These are phyloP conservation scores for Scedosporium aurantiacum DNA, from an alignment of 2,329 filamentous ascomycete species.

Conservation along the genomic window DNA sequence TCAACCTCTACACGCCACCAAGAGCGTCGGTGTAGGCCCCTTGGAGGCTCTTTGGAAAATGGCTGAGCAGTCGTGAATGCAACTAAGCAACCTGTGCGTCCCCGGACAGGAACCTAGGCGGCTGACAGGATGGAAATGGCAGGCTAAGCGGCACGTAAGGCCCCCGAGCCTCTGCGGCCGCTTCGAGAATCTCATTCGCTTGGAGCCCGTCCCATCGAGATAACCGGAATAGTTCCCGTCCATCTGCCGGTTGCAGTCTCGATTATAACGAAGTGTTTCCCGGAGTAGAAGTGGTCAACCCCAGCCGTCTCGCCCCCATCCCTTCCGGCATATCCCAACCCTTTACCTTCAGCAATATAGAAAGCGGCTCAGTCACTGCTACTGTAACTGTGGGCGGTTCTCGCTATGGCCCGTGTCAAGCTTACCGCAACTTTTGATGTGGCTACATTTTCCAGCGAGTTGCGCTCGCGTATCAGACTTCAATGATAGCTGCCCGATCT, in stretches of 20 bases:
- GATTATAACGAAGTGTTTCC: neutral
- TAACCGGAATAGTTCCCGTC: neutral
- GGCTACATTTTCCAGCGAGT: too few relatives aligned
- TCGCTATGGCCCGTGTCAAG: too few relatives aligned
- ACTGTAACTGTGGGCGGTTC: too few relatives aligned
- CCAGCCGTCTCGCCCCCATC: neutral
- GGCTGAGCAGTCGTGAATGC: neutral
- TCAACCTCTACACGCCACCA: neutral
- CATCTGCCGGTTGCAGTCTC: neutral
- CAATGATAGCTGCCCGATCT: neutral
- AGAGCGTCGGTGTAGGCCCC: neutral
- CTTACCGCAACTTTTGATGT: too few relatives aligned
- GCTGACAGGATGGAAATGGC: neutral
- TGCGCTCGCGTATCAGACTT: too few relatives aligned
- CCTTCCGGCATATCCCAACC: neutral
- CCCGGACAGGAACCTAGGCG: neutral
- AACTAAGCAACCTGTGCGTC: conserved; percentile 1
- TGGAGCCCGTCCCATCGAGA: neutral
- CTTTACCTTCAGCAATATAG: too few relatives aligned
- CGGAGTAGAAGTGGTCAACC: neutral
- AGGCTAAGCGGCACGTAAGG: neutral
- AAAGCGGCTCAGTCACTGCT: too few relatives aligned
- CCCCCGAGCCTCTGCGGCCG: neutral
- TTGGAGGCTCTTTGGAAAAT: neutral
- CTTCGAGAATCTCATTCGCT: neutral